Evolutionary conservation across 1,139 yeast genomes (phyloP), one percentile per base, ranked within the genome.

Genomic region (Yarrowia galli): DNA sequence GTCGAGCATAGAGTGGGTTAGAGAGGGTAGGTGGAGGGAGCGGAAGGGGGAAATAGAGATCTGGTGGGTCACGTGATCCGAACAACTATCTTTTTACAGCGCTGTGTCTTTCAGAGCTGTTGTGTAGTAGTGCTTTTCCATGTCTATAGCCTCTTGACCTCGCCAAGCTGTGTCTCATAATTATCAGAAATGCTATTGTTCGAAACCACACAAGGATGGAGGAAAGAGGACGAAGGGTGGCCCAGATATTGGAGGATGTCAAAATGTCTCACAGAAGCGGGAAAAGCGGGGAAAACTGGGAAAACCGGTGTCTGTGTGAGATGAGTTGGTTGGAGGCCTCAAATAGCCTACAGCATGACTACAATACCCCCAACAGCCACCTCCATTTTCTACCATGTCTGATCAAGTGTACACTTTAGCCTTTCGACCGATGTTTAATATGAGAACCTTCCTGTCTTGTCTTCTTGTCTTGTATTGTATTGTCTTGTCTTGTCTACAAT

Each of bases 111-210:
- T 10, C 49, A 45, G 32, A n/a, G n/a, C n/a, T n/a, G n/a, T n/a
- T n/a, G n/a, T n/a, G n/a, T n/a, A n/a, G n/a, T n/a, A n/a, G n/a
- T n/a, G 28, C 32, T 28, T 7, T 10, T 28, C 1, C 9, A 28
- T 28, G 6, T 28, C 10, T 28, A 28, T 28, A 28, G 32, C 32
- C 32, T 28, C 8, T 28, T 8, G 32, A 28, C 32, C 28, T 7
- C 36, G 60, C 58, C 58, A 51, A 51, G 58, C 42, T 10, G 35
- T 53, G 60, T 53, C 60, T 53, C 60, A 53, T 16, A 53, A 53
- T 28, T 28, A 28, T 28, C 32, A 28, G 9, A 28, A 28, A 28
- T 53, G 16, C 60, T 53, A 53, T 53, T 53, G 60, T 53, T 28
- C 15, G n/a, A 28, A 8, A 20, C 28, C 38, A 48, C 36, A 32